Base-by-base conservation (phyloP, 108 stramenopile species). In the Mayamaea pseudoterrestris region DNA sequence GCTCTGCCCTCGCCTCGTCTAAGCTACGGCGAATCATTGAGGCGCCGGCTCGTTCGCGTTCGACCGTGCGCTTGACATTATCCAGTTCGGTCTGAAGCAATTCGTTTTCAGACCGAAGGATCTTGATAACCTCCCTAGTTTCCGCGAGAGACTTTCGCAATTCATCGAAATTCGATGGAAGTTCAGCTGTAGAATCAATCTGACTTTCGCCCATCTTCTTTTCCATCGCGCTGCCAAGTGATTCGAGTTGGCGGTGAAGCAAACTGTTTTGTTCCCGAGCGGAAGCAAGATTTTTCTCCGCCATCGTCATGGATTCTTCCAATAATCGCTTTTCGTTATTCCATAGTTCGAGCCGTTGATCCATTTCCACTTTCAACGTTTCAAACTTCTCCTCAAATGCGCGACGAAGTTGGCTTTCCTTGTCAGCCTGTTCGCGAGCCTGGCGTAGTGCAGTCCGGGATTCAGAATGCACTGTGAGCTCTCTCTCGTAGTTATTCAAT, bases 401-500 rank as follows among this genome's bases (percentile, higher is more conserved):
- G 55, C 20, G 79, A 57, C 17, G 61, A 51, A 21, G 58, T 41
- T 36, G 50, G 36, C 54, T 51, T 37, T 83, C 81, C 28, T 53
- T 52, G 32, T 79, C 81, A 14, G 53, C 30, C 34, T 70, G 59
- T 29, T 75, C 77, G 6, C 74, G 74, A 27, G 72, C 72, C 22
- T 60, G 55, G n/a, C 81, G 76, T 22, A 93, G 64, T 9, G 62
- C 65, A 4, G 69, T 65, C 29, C 86, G 50, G 5, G 86, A 83
- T 17, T 72, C 66, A 2, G 91, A 62, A 57, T 93, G 91, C 30
- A 86, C 51, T 1, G 59, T 68, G 12, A 93, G 65, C 63, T 93
- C 91, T 12, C 83, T 75, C 43, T 88, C 86, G 47, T 86, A 93
- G 46, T 88, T 86, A 18, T 53, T 53, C 60, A 80, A 52, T 8